Evolutionary conservation across 2,329 filamentous ascomycete genomes (phyloP), one percentile per base, ranked within the genome.

Genomic region (Penicillium sp.): DNA sequence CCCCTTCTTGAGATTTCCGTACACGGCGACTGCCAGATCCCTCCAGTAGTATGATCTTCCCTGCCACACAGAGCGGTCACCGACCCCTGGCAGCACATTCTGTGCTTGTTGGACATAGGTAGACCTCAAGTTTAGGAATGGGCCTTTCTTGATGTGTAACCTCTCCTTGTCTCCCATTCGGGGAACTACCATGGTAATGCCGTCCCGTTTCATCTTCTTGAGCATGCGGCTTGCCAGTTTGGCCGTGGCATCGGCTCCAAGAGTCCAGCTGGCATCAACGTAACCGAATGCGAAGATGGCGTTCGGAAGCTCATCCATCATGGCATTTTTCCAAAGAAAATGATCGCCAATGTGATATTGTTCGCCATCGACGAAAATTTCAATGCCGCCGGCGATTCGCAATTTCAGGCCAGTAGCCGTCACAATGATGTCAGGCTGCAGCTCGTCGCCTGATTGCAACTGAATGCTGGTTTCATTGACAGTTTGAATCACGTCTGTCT

Each of bases 401-500:
- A 74, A 55, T 47, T 68, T 72, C 11, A 74, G 62, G 22, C 71
- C 71, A 14, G 71, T 74, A 31, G 71, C 71, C 6, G 71, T 73
- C 48, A 73, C 62, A 47, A 73, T 69, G 43, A 75, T 69, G 56
- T 76, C 72, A 2, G 71, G 64, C 39, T 68, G 57, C 25, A 76
- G 20, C 20, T 58, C 48, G 14, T 72, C 57, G 39, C 78, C 79
- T 4, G 71, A 75, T 14, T 73, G 64, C 6, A 85, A 72, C 45
- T 75, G 69, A 62, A 86, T 82, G 52, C 78, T 76, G 52, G 79
- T 71, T 4, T 73, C 65, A 0, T 76, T 80, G 7, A 85, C 76
- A 25, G 66, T 74, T 39, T 79, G 71, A 67, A 86, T 84, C 4
- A 71, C 76, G 41, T 77, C 82, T 3, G 83, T 85, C 10, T 5